Base-by-base conservation (phyloP, 331 rosid species). In the Rosa hybrid region DNA sequence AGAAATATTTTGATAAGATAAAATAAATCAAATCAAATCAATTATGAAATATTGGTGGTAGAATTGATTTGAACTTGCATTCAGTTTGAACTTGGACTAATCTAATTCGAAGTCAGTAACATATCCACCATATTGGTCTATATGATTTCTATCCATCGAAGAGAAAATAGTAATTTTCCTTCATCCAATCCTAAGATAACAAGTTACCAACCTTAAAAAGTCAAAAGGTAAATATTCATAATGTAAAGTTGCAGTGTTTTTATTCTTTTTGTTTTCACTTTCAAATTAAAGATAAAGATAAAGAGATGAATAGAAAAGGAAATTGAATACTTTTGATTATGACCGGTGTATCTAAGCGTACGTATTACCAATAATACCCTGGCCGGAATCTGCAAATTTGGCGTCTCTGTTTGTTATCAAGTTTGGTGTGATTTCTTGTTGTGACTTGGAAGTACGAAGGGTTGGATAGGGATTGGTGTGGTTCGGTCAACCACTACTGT, bases 401-500 rank as follows among this genome's bases (percentile, higher is more conserved):
- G 45, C 17, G 12, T 62, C 44, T 23, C 20, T 12, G 68, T 30
- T 2, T 0, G 9, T 21, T 64, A 68, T 25, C 71, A n/a, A 62
- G 12, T 27, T n/a, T 59, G 54, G 86, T 75, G 45, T 16, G 81
- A 38, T 49, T 46, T 48, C 1, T 68, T 9, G 65, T 69, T 46
- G 30, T 65, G 77, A 56, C 74, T 51, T 16, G 13, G 42, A 16
- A 67, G 57, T 21, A 59, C 65, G 30, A 21, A 57, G 34, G 34
- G 80, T 86, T 84, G 72, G 90, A 84, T 91, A 62, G 54, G 82
- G 76, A 85, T 74, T 78, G 74, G 92, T 50, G 77, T 42, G 77
- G 86, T 76, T 88, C 82, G 93, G 88, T 89, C 74, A 88, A 1
- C 65, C 21, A 85, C 92, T 34, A 81, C 79, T 77, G 64, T 49